Evolutionary conservation across 2,329 filamentous ascomycete species (phyloP), one percentile per base, ranked within the genome.

Genomic region (Trichoderma sp.): DNA sequence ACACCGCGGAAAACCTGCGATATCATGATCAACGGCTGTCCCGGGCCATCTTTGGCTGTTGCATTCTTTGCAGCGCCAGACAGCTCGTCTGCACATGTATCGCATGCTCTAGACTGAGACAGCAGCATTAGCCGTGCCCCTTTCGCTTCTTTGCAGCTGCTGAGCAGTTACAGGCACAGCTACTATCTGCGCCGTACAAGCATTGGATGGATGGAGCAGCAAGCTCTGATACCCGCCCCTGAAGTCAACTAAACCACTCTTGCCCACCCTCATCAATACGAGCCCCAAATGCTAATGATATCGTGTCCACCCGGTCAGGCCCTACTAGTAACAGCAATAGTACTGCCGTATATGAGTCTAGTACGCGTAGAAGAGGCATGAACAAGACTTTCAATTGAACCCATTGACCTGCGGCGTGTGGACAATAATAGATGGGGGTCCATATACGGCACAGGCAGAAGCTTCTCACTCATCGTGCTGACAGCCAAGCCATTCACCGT

Each of bases 221-320:
- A 18, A 62, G 59, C 35, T 71, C 53, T 71, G 33, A 38, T 72
- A 64, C 69, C 60, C 27, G 59, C 69, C 69, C 69, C 69, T 72
- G 69, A 72, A 63, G 69, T 35, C 53, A 21, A 53, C 69, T 73
- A 69, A 69, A 56, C 66, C 66, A 24, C 41, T 64, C 60, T 65
- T 38, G 69, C 60, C 69, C 69, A 65, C 69, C 69, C 69, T 73
- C 68, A 27, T 73, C 50, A 65, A 73, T 73, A 73, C 69, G 69
- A 73, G 69, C 60, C 41, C 69, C 59, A 56, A 64, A 65, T 71
- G 16, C 69, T 38, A 64, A 65, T 64, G 60, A 29, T 45, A 35
- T 65, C 27, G 59, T 65, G 69, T 12, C 69, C 69, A 73, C 69
- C 50, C 29, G 14, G 67, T 60, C 60, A 65, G 41, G 63, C 41